Evolutionary conservation across 139 green algal genomes (phyloP).

Genomic region (Auxenochlorella pyrenoidosa): DNA sequence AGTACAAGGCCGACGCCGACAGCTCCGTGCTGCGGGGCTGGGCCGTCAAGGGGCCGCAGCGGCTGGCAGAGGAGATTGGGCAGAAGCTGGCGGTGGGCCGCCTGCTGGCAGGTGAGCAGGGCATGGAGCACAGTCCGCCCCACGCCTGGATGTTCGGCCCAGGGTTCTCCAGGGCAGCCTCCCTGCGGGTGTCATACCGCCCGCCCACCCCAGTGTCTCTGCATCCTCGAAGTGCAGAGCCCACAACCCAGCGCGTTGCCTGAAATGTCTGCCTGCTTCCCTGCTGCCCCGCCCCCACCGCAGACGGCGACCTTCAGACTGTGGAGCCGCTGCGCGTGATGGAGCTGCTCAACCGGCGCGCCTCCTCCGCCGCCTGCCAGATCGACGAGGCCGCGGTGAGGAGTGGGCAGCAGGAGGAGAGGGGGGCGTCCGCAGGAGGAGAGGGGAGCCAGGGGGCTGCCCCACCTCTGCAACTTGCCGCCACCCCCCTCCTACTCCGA

Average conservation of each 20-base stretch:
- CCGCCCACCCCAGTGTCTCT: no score
- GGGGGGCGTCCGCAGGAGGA: not conserved
- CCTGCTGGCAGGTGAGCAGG: conserved; percentile 11
- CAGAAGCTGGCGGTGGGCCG: conserved; percentile 10
- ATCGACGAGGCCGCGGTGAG: not conserved
- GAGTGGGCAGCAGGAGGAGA: not conserved
- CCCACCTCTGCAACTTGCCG: no score
- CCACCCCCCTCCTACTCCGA: no score
- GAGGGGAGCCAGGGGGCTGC: not conserved
- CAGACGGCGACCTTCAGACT: conserved; percentile 13
- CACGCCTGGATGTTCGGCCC: no score
- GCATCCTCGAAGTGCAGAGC: no score
- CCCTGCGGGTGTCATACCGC: not conserved
- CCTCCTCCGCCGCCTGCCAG: not conserved
- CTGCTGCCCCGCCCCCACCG: no score
- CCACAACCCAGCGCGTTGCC: no score
- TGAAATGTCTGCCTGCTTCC: no score
- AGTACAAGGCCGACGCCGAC: conserved; percentile 5
- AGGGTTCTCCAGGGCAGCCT: no score
- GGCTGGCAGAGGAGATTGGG: not conserved
- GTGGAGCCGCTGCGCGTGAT: conserved; percentile 36
- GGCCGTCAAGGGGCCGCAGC: not conserved
- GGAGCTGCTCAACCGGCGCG: conserved; percentile 23
- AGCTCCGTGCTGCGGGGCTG: conserved; percentile 6
- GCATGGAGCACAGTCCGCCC: no score